Percentiles rank a stretch among this genome's conserved stretches.
Conservation (phyloP, 2,329 filamentous ascomycete species). For the Mycosphaerella sp. region DNA sequence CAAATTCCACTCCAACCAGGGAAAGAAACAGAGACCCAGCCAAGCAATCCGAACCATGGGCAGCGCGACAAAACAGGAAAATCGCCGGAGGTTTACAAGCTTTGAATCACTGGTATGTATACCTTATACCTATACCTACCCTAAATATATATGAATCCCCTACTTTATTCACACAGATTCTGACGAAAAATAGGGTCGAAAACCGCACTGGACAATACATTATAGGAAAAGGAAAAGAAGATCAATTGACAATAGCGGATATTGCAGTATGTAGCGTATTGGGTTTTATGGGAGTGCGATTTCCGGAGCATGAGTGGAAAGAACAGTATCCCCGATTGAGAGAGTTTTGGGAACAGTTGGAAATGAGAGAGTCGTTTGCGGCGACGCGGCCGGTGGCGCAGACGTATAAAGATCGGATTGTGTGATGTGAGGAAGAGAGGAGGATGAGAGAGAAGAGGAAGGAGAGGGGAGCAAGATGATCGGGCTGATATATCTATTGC, state of each 20-base stretch:
- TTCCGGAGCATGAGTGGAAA: conserved; percentile 33
- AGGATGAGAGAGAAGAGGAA: neutral
- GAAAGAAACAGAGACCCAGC: conserved; percentile 30
- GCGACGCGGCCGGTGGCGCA: conserved; percentile 32
- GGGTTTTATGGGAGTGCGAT: conserved; percentile 34
- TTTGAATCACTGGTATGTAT: conserved; percentile 28
- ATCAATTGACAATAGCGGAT: conserved; percentile 35
- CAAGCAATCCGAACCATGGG: conserved; percentile 32
- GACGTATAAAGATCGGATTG: conserved; percentile 34
- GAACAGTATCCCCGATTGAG: conserved; percentile 34
- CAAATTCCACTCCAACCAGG: neutral
- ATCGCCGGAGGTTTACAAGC: conserved; percentile 34
- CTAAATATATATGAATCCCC: too few relatives aligned
- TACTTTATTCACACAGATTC: too few relatives aligned
- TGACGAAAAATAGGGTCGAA: conserved; percentile 11
- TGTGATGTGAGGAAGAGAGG: conserved; percentile 21
- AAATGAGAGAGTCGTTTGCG: conserved; percentile 40
- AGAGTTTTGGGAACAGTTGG: conserved; percentile 43
- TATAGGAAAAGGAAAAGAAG: too few relatives aligned
- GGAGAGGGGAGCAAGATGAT: too few relatives aligned
- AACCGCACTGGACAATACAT: conserved; percentile 26
- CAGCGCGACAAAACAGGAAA: conserved; percentile 34
- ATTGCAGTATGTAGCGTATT: conserved; percentile 33
- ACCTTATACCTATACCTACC: too few relatives aligned
- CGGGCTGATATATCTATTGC: neutral